A percentile compares a stretch with the other conserved stretches of the same genome.
phyloP scores from a whole-genome alignment of 495 filamentous ascomycete genomes.

The Gamarada debralockiae region DNA sequence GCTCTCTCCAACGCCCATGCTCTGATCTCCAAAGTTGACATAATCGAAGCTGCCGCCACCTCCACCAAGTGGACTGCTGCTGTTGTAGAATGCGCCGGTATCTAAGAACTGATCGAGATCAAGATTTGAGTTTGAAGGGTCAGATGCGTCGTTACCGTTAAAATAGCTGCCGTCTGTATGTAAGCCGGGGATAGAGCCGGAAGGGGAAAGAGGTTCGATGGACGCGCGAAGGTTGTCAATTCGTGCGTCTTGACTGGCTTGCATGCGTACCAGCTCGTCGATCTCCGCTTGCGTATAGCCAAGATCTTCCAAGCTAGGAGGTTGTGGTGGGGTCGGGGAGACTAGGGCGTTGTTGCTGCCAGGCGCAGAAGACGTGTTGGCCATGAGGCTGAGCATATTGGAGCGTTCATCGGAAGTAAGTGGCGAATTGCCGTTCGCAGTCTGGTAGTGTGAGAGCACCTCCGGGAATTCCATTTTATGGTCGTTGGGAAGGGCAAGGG shows the following conservation, averaged over 20 bases:
- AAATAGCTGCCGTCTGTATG: slow-evolving; percentile 37
- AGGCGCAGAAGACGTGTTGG: slow-evolving; percentile 26
- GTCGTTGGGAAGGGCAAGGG: slow-evolving; percentile 45
- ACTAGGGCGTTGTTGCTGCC: slow-evolving; percentile 40
- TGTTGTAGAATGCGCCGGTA: slow-evolving; percentile 47
- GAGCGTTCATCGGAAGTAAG: slow-evolving; percentile 75
- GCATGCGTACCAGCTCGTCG: slow-evolving; percentile 67
- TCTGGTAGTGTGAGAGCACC: slow-evolving; percentile 67
- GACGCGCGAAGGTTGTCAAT: slow-evolving; percentile 67
- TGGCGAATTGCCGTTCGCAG: slow-evolving; percentile 56
- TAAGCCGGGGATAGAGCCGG: slow-evolving; percentile 74
- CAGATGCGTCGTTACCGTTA: slow-evolving; percentile 30
- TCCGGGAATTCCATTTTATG: slow-evolving; percentile 60
- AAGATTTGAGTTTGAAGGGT: slow-evolving; percentile 32
- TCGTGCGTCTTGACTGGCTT: slow-evolving; percentile 65
- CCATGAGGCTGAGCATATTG: slow-evolving; percentile 77
- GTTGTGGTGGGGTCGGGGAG: slow-evolving; percentile 52
- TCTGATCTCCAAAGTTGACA: slow-evolving; percentile 5
- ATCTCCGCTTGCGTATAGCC: slow-evolving; percentile 66
- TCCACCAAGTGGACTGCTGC: slow-evolving; percentile 19
- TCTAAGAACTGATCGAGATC: slow-evolving; percentile 72
- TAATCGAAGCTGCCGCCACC: slow-evolving; percentile 11
- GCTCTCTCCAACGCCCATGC: slow-evolving; percentile 12
- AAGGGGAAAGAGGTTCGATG: slow-evolving; percentile 74
- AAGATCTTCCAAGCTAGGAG: slow-evolving; percentile 53